Base-by-base conservation (phyloP, 2,329 filamentous ascomycete genomes). In the Pseudogymnoascus verrucosus region DNA sequence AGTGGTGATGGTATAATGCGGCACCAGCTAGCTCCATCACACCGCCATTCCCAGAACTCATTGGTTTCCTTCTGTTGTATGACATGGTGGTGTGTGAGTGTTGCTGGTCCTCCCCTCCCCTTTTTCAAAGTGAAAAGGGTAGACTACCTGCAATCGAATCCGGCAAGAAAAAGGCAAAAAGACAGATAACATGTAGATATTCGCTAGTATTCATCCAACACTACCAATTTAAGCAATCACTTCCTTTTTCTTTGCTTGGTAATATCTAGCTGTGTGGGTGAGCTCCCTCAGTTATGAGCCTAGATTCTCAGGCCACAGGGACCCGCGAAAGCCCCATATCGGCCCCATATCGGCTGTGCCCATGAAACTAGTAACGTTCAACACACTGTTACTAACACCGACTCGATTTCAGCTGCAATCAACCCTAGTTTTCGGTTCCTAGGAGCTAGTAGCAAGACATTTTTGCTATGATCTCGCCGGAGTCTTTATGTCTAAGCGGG, bases 401-500 rank as follows among this genome's bases (percentile, higher is more conserved):
- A 21, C 39, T 21, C 39, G 39, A 19, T 42, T 16, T 19, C 39
- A 42, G 39, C 4, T 21, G 16, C 39, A n/a, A 42, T 42, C 39
- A 21, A 42, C 16, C 16, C 16, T 21, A 11, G 8, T 3, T 21
- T 10, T 7, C 10, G 39, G 39, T 21, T 8, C 10, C 39, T 11
- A 42, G 8, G 16, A 5, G 39, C 16, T 21, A 21, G 3, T 42
- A 21, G 16, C 39, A 10, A 42, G 16, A 8, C 39, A 11, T 11
- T 42, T 21, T 10, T 42, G 16, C 39, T 10, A 42, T 42, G 39
- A 10, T 21, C 16, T 42, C 64, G 31, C 54, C 26, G 28, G 21
- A 31, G 40, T 37, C 26, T 14, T 34, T 6, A 61, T 65, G 62
- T 51, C 39, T 11, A 65, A 65, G 34, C 65, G 65, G 26, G 65